A percentile compares a stretch with the other conserved stretches of the same genome.
These are phyloP conservation scores for Cladosporium oxysporum DNA, from an alignment of 2,329 filamentous ascomycete genomes.

Conservation along the genomic window DNA sequence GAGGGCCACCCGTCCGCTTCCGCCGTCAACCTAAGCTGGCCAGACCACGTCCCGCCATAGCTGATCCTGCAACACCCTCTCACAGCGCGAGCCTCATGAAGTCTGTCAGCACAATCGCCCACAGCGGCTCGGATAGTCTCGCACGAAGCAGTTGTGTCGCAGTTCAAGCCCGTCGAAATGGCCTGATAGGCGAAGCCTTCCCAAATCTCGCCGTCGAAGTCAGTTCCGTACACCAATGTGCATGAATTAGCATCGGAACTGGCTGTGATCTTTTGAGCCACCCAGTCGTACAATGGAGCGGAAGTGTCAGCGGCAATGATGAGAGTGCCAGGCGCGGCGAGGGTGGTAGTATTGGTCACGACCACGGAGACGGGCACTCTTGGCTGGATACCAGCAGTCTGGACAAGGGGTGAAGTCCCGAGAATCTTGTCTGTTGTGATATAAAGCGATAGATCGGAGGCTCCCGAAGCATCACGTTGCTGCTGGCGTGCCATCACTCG, in stretches of 20 bases:
- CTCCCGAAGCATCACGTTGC: background rate
- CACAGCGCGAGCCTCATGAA: background rate
- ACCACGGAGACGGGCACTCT: background rate
- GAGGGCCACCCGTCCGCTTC: background rate
- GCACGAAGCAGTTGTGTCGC: background rate
- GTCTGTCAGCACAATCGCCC: background rate
- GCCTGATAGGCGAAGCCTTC: background rate
- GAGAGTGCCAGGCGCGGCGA: background rate
- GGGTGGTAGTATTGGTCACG: background rate
- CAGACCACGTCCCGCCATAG: background rate
- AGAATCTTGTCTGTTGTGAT: background rate
- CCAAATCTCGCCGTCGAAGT: background rate
- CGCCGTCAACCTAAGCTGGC: background rate
- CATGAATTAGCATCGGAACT: background rate
- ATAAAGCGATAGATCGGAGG: background rate
- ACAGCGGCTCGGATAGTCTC: background rate
- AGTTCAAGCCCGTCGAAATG: background rate
- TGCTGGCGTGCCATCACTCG: background rate
- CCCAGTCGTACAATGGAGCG: background rate
- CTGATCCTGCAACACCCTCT: background rate
- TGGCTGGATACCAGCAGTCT: background rate
- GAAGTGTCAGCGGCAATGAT: background rate
- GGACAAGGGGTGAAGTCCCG: background rate
- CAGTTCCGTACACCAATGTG: background rate
- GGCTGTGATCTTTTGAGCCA: background rate